Percentiles rank a stretch among this genome's conserved stretches.
These are phyloP conservation scores for Penicillium sp. DNA, from an alignment of 2,329 filamentous ascomycete genomes.

Conservation along the genomic window DNA sequence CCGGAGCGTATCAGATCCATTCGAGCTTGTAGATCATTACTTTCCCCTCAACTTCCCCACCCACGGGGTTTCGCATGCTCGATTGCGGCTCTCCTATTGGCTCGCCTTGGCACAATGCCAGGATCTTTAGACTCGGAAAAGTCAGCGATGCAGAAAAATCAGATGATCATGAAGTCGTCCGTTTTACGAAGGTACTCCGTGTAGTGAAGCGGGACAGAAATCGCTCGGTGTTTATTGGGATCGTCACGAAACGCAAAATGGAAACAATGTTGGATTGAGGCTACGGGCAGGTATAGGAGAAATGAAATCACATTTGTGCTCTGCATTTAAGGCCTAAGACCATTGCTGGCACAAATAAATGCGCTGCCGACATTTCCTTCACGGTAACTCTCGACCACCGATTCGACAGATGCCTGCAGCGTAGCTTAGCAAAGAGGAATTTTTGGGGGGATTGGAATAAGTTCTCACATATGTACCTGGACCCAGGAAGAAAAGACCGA, in stretches of 20 bases:
- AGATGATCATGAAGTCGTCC: too few species aligned
- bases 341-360: slow-evolving; percentile 66
- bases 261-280: too few species aligned
- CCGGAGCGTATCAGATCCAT: neutral
- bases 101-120: neutral
- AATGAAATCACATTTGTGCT: neutral
- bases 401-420: slow-evolving; percentile 40
- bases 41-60: neutral
- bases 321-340: neutral
- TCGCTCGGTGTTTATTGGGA: too few species aligned
- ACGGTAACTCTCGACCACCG: slow-evolving; percentile 64
- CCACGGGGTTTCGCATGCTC: neutral
- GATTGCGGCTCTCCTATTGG: neutral
- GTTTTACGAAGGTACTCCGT: too few species aligned
- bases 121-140: too few species aligned
- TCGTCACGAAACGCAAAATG: too few species aligned
- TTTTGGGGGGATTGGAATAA: slow-evolving; percentile 3
- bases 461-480: slow-evolving; percentile 69
- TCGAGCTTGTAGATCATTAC: neutral
- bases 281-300: too few species aligned
- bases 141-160: too few species aligned
- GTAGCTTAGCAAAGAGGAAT: neutral
- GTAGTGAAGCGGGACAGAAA: too few species aligned
- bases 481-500: slow-evolving; percentile 74
- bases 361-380: slow-evolving; percentile 63